Evolutionary conservation across 139 green algal genomes (phyloP).

Genomic region (Micromonas commoda): DNA sequence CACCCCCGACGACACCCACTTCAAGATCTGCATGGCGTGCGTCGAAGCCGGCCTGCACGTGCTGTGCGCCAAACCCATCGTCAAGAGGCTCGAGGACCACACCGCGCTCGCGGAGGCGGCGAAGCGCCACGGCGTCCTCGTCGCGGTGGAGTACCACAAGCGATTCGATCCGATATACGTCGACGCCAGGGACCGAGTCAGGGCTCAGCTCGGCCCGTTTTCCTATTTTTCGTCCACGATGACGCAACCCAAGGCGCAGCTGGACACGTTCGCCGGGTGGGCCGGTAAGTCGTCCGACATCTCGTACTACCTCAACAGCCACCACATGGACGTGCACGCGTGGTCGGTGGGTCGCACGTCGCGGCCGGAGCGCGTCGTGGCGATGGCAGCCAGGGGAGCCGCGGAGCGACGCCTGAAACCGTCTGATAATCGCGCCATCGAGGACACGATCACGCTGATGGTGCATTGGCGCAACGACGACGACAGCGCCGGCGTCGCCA

Average conservation of each 20-base stretch:
- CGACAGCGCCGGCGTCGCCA: conserved; percentile 35
- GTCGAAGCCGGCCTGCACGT: conserved; percentile 49
- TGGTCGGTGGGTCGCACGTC: conserved; percentile 39
- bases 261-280: conserved; percentile 47
- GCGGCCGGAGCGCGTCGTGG: conserved; percentile 45
- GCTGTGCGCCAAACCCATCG: conserved; percentile 55
- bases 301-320: conserved; percentile 63
- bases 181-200: conserved; percentile 49
- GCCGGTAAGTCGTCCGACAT: conserved; percentile 56
- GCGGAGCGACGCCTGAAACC: conserved; percentile 40
- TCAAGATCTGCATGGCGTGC: conserved; percentile 32
- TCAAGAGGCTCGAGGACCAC: conserved; percentile 53
- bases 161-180: conserved; percentile 64
- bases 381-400: conserved; percentile 44
- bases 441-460: conserved; percentile 64
- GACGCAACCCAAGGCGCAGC: conserved; percentile 59
- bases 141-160: conserved; percentile 63
- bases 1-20: conserved; percentile 53
- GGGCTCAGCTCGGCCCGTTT: conserved; percentile 47
- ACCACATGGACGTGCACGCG: conserved; percentile 58
- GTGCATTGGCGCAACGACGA: conserved; percentile 39
- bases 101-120: conserved; percentile 39
- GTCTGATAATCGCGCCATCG: conserved; percentile 23
- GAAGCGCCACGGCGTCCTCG: conserved; percentile 35
- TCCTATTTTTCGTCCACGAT: conserved; percentile 63